phyloP scores from a whole-genome alignment of 108 stramenopile genomes.

The Pseudonitzschia multiseries region DNA sequence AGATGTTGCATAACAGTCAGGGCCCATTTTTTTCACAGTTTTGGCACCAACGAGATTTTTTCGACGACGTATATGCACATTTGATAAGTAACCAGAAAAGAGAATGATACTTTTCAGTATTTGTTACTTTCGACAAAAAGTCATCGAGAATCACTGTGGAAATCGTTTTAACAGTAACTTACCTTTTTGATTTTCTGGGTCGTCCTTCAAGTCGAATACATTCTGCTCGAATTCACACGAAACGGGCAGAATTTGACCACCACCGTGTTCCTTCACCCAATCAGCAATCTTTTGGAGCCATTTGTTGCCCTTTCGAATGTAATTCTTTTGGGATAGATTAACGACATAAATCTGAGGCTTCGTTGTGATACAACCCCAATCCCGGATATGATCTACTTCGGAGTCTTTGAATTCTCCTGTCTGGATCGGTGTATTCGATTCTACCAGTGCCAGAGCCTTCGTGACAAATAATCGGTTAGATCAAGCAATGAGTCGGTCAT shows the following conservation, averaged over 20 bases:
- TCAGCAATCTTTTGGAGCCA: slow-evolving; percentile 94
- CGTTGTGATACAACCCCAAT: slow-evolving; percentile 94
- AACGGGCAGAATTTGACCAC: slow-evolving; percentile 97
- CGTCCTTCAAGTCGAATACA: slow-evolving; percentile 72
- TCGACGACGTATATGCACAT: too few relatives aligned
- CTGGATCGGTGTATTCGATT: slow-evolving; percentile 82
- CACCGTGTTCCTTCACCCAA: slow-evolving; percentile 95
- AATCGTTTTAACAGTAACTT: slow-evolving; percentile 2
- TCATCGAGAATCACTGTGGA: neutral
- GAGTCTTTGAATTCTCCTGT: slow-evolving; percentile 82
- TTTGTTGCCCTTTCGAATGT: slow-evolving; percentile 93
- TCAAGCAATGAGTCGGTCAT: neutral
- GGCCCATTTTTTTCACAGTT: neutral
- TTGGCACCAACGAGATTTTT: too few relatives aligned
- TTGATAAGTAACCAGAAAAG: neutral
- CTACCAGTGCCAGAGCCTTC: slow-evolving; percentile 50
- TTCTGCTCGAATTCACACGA: slow-evolving; percentile 98
- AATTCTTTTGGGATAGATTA: slow-evolving; percentile 95
- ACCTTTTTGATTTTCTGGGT: slow-evolving; percentile 70
- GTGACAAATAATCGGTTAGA: neutral
- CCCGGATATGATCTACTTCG: slow-evolving; percentile 85
- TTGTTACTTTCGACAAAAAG: neutral
- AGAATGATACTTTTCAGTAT: neutral
- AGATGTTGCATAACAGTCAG: too few relatives aligned
- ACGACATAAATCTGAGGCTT: slow-evolving; percentile 98